Evolutionary conservation across 2,329 filamentous ascomycete genomes (phyloP).

Genomic region (Ascochyta pisi): DNA sequence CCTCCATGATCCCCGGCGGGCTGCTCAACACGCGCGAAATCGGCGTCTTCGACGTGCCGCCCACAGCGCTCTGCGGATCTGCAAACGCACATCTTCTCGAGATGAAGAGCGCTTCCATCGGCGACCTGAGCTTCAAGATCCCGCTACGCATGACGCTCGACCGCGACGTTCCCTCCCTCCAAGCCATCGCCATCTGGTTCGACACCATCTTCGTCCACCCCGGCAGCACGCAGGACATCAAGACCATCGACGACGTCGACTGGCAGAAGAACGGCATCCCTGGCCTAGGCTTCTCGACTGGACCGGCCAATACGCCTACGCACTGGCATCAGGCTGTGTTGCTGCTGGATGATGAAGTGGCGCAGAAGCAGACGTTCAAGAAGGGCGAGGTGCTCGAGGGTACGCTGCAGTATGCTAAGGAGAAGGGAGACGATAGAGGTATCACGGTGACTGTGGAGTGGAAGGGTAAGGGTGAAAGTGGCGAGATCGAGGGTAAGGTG

Average conservation of each 20-base stretch:
- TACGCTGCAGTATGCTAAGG: constrained; percentile 72
- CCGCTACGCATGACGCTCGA: constrained; percentile 69
- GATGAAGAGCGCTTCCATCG: constrained; percentile 72
- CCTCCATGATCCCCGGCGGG: constrained; percentile 82
- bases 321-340: constrained; percentile 91
- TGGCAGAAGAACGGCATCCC: constrained; percentile 64
- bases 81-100: constrained; percentile 77
- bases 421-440: constrained; percentile 52
- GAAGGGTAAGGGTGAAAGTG: constrained; percentile 40
- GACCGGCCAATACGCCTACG: constrained; percentile 76
- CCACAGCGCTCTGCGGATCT: constrained; percentile 53
- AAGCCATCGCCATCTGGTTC: constrained; percentile 92
- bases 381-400: constrained; percentile 73
- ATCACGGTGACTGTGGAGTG: constrained; percentile 51
- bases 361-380: constrained; percentile 43
- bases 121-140: constrained; percentile 78
- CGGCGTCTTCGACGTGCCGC: constrained; percentile 41
- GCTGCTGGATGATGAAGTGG: constrained; percentile 67
- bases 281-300: constrained; percentile 86
- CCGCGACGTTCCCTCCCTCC: constrained; percentile 71
- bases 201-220: constrained; percentile 86
- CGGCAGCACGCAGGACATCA: constrained; percentile 32
- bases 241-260: constrained; percentile 62
- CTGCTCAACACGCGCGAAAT: constrained; percentile 69
- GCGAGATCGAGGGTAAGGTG: constrained; percentile 41